Percentiles rank a stretch among this genome's conserved stretches.
phyloP scores from a whole-genome alignment of 805 yeast species.

The Candida glaebosa region DNA sequence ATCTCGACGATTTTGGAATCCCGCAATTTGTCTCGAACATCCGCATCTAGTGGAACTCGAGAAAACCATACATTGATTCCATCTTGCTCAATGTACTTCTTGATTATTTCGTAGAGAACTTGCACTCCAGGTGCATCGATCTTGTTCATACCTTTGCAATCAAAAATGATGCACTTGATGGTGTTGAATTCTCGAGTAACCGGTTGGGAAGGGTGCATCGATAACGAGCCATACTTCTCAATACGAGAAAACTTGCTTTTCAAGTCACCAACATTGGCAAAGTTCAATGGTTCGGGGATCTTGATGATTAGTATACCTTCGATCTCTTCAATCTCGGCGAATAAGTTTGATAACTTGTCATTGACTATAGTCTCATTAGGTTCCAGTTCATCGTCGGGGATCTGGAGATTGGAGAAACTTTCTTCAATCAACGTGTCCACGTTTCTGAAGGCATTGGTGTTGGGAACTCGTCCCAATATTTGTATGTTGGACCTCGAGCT shows the following conservation, averaged over 20 bases:
- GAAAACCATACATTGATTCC: slow-evolving; percentile 58
- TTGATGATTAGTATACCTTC: slow-evolving; percentile 47
- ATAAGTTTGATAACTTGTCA: slow-evolving; percentile 13
- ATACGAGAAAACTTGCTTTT: slow-evolving; percentile 62
- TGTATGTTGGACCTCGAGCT: slow-evolving; percentile 82
- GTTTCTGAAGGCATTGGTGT: slow-evolving; percentile 52
- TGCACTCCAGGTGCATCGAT: slow-evolving; percentile 82
- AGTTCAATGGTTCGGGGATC: slow-evolving; percentile 43
- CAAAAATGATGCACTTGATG: slow-evolving; percentile 63
- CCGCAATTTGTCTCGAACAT: slow-evolving; percentile 47
- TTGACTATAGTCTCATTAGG: background rate
- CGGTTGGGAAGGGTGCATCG: slow-evolving; percentile 74
- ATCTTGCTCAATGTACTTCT: slow-evolving; percentile 47
- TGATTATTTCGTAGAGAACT: slow-evolving; percentile 58
- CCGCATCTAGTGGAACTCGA: slow-evolving; percentile 48
- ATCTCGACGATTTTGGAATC: slow-evolving; percentile 50
- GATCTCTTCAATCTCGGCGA: slow-evolving; percentile 41
- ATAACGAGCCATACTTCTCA: slow-evolving; percentile 73
- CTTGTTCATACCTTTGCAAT: slow-evolving; percentile 75
- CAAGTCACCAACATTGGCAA: slow-evolving; percentile 45
- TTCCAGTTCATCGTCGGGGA: slow-evolving; percentile 22
- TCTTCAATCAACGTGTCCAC: slow-evolving; percentile 60
- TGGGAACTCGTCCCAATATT: slow-evolving; percentile 59
- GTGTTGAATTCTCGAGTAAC: slow-evolving; percentile 40
- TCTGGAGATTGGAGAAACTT: slow-evolving; percentile 20